Conservation (phyloP, 2,329 filamentous ascomycete genomes). For the Colletotrichum lentis region DNA sequence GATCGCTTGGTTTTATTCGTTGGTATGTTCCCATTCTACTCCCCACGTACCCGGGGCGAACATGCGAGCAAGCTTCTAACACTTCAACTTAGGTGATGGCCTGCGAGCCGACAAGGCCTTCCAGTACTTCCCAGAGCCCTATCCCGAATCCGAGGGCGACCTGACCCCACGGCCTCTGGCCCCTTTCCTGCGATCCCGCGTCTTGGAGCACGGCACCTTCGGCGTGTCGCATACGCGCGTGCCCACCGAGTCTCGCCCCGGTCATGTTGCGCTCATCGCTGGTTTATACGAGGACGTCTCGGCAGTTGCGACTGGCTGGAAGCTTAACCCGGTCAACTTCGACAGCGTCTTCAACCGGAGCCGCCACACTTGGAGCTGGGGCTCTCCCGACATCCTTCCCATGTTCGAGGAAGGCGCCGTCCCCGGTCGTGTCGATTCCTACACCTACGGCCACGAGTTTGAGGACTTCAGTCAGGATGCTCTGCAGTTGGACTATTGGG, state of each 20-base stretch:
- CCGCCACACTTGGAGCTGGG: conserved; percentile 98
- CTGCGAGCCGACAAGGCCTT: conserved; percentile 98
- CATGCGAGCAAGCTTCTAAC: conserved; percentile 2
- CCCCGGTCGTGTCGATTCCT: conserved; percentile 86
- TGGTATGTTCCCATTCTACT: conserved; percentile 60
- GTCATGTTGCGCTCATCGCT: conserved; percentile 95
- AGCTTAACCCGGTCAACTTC: conserved; percentile 96
- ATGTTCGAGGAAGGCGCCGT: conserved; percentile 98
- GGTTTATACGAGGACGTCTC: conserved; percentile 98
- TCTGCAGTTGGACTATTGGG: conserved; percentile 85
- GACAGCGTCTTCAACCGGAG: conserved; percentile 99
- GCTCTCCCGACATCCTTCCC: conserved; percentile 93
- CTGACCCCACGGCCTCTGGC: conserved; percentile 81
- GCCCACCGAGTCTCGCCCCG: conserved; percentile 93
- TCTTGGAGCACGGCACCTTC: conserved; percentile 91
- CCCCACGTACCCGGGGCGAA: not conserved
- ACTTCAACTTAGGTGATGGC: conserved; percentile 72
- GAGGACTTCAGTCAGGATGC: conserved; percentile 92
- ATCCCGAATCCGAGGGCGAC: conserved; percentile 70
- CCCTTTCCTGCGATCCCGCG: conserved; percentile 87
- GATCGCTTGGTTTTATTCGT: conserved; percentile 93
- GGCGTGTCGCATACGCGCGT: conserved; percentile 97
- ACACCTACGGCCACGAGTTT: conserved; percentile 80
- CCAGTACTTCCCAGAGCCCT: conserved; percentile 89
- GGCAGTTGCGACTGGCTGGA: conserved; percentile 96